Evolutionary conservation across 805 yeast species (phyloP).

Genomic region (Starmerella roubikii): DNA sequence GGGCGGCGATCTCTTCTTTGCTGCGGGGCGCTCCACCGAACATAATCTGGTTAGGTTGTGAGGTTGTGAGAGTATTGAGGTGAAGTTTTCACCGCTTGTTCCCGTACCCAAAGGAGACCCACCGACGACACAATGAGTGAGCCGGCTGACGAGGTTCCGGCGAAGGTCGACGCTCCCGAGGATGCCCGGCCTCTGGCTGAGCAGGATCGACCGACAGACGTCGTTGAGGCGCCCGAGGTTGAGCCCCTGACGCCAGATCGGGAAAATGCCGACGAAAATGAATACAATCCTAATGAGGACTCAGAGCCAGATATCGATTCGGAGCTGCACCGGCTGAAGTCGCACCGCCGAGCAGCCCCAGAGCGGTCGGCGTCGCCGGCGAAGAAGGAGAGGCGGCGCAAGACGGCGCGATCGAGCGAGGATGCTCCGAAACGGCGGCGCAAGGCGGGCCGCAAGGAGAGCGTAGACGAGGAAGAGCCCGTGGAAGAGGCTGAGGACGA

Average conservation of each 20-base stretch:
- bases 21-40: constrained; percentile 30
- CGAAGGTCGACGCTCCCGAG: no score
- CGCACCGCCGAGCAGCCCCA: constrained; percentile 24
- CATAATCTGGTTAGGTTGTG: constrained; percentile 17
- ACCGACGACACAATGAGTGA: not conserved
- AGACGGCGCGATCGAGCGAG: not conserved
- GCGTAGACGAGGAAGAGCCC: not conserved
- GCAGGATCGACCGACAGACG: no score
- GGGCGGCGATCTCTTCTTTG: constrained; percentile 27
- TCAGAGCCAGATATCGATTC: constrained; percentile 27
- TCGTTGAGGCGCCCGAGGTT: no score
- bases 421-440: not conserved
- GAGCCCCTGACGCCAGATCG: constrained; percentile 3
- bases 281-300: no score
- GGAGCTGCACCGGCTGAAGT: constrained; percentile 28
- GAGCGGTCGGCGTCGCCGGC: not conserved
- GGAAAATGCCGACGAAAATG: no score
- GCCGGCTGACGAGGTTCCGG: constrained; percentile 4
- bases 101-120: no score
- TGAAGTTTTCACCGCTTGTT: no score
- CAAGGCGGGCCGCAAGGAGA: not conserved
- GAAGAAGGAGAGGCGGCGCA: constrained; percentile 3
- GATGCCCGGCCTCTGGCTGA: no score
- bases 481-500: constrained; percentile 4
- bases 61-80: not conserved